Evolutionary conservation across 1,284 basidiomycete species (phyloP), one percentile per base, ranked within the genome.

Genomic region (Rhizopogon parksii): DNA sequence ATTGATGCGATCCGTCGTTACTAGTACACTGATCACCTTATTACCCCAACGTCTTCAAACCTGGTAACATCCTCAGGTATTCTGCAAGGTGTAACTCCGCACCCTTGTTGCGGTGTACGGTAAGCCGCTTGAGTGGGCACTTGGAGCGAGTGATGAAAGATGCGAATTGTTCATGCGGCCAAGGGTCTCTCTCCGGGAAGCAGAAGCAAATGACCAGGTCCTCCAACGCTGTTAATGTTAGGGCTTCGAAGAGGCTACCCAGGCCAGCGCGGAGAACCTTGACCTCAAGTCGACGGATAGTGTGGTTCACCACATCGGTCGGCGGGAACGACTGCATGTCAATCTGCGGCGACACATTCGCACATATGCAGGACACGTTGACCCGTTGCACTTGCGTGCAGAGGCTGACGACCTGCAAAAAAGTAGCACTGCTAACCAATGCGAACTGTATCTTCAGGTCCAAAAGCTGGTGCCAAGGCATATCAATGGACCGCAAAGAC

Each of bases 171-270:
- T 37, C 36, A 14, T 68, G 64, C 0, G 67, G 64, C 64, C 64
- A 65, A 1, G 35, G 27, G 11, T 65, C 60, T 27, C 59, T 59
- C 21, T 63, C 63, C 25, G 35, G 52, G 15, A 56, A 62, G 30
- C 63, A 68, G 46, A 69, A 65, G 21, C 61, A 64, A 6, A 65
- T 42, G 12, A 69, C 64, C 17, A 65, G 54, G 21, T 68, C 67
- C n/a, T 68, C 59, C 27, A 65, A 61, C 7, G 56, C 61, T 7
- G 64, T 64, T 19, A 68, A 40, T 0, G 55, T 53, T 30, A 65
- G 52, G 0, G 50, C 53, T 21, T 25, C 30, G 2, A 65, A 57
- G 9, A 68, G 36, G 2, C 12, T 24, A 27, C 52, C 59, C 2
- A 65, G 56, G 25, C 63, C 56, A 2, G 59, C 61, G 7, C 62